Evolutionary conservation across 805 yeast species (phyloP).

Genomic region (Alloascoidea africana): DNA sequence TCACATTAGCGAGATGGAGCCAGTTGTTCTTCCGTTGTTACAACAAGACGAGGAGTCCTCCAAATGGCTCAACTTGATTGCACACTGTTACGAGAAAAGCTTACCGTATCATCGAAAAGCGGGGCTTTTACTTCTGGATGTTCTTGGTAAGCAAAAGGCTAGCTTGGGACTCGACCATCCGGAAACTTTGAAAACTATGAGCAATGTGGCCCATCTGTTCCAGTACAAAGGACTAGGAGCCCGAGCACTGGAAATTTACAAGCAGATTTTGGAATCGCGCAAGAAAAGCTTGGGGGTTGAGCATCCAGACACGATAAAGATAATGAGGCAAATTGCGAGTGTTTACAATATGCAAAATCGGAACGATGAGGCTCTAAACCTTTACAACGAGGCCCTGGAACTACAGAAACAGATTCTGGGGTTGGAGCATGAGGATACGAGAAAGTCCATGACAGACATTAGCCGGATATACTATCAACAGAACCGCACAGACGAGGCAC

Average conservation of each 20-base stretch:
- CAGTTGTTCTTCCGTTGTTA: background rate
- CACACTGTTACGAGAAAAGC: background rate
- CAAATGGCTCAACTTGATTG: background rate
- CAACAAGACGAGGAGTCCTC: background rate
- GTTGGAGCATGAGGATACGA: background rate
- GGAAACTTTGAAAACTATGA: background rate
- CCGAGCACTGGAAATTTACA: background rate
- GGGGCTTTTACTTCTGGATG: background rate
- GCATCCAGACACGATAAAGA: background rate
- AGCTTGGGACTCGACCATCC: background rate
- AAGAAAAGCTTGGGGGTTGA: background rate
- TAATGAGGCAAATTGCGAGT: background rate
- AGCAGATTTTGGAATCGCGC: background rate
- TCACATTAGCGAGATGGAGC: background rate
- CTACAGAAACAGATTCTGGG: background rate
- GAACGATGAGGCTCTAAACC: background rate
- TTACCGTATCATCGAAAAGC: background rate
- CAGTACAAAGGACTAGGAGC: background rate
- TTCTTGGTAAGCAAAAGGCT: background rate
- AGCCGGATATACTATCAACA: background rate
- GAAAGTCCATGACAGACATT: background rate
- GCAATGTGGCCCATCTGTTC: background rate
- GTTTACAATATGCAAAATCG: background rate
- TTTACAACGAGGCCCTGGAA: background rate
- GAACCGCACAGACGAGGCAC: background rate